Evolutionary conservation across 306 rosid genomes (phyloP), one percentile per base, ranked within the genome.

Genomic region (Prunus dulcis): DNA sequence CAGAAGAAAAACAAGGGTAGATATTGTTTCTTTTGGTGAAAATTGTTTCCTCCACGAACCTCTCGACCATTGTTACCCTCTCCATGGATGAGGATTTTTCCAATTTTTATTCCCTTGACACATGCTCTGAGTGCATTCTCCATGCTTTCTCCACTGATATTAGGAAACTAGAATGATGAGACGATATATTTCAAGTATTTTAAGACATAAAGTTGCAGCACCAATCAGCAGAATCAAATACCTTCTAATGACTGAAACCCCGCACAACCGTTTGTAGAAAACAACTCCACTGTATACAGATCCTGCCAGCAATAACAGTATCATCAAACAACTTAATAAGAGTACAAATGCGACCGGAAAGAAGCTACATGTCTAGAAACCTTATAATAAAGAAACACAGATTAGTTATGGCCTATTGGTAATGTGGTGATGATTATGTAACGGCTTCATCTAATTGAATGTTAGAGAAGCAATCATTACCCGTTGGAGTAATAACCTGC

Each of bases 101-200:
- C 80, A 32, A 76, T 38, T 76, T 76, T 76, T 45, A 76, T 55
- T 53, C 80, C 80, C 50, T 76, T 76, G 17, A 73, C 67, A 9
- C 80, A 76, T 67, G 80, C 80, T 76, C 80, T 76, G 0, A 76
- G 67, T 41, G 80, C 80, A 23, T 76, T 76, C 66, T 76, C 80
- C 80, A 76, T 76, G 67, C 80, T 76, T 55, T 76, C 80, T 32
- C 80, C 80, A 34, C 80, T 76, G 67, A 3, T 53, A 19, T 25
- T 8, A n/a, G n/a, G 46, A 47, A 63, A 25, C 49, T 14, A 22
- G 10, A 51, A 28, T 30, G 18, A 27, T 46, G 38, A 49, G 38
- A 30, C 3, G 53, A 19, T 30, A 62, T 2, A 25, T 28, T 28
- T 49, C 53, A 55, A 34, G 72, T 14, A 75, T 38, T 38, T 38